Conservation (phyloP, 169 alveolate species). For the Plasmodium sp. region DNA sequence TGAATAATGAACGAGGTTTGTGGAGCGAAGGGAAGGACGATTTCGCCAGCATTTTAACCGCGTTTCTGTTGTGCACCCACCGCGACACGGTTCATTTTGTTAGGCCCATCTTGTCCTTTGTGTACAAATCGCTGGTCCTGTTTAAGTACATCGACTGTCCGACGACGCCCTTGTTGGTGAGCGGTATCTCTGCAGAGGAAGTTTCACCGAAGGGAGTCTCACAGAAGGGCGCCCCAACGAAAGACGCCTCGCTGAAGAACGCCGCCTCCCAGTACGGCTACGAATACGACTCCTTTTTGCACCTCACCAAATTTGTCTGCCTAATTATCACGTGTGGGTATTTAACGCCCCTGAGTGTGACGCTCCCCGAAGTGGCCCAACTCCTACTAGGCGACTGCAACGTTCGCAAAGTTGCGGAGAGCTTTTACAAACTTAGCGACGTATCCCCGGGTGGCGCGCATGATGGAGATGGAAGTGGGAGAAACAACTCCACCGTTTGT, state of each 20-base stretch:
- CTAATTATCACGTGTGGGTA: constrained; percentile 58
- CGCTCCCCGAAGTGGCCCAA: constrained; percentile 29
- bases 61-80: constrained; percentile 31
- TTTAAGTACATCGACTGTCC: constrained; percentile 47
- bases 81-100: constrained; percentile 17
- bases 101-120: constrained; percentile 26
- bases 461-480: neutral
- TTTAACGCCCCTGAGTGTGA: constrained; percentile 51
- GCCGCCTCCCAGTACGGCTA: constrained; percentile 20
- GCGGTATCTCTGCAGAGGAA: neutral
- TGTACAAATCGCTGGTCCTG: constrained; percentile 15
- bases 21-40: constrained; percentile 30
- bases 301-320: constrained; percentile 15
- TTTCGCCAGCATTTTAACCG: constrained; percentile 23
- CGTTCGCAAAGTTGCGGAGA: neutral
- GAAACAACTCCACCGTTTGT: neutral
- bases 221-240: neutral
- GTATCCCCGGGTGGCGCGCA: neutral
- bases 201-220: neutral
- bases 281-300: constrained; percentile 39
- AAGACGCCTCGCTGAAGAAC: neutral
- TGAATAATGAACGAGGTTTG: constrained; percentile 31
- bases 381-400: constrained; percentile 3
- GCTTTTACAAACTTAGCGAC: constrained; percentile 5
- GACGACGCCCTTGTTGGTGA: constrained; percentile 33